These are phyloP conservation scores for Euclidium syriacum DNA, from an alignment of 345 rosid genomes.

Conservation along the genomic window DNA sequence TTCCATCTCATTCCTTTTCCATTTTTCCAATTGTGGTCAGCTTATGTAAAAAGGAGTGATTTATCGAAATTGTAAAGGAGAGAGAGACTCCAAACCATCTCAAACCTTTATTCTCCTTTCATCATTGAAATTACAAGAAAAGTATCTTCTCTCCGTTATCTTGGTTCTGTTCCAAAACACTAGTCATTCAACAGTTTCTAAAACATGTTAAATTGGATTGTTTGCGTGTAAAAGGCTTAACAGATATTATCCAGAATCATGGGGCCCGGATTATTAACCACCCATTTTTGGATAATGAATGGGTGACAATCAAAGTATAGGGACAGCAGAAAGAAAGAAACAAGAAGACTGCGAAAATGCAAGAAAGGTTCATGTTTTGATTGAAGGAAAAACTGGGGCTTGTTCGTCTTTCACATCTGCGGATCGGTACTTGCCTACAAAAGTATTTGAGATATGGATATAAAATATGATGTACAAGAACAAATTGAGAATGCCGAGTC, in stretches of 20 bases:
- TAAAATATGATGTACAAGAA: neutral
- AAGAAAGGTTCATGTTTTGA: neutral
- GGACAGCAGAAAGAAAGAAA: neutral
- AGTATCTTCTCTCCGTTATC: too few relatives aligned
- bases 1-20: too few relatives aligned
- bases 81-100: too few relatives aligned
- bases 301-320: neutral
- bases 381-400: neutral
- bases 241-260: neutral
- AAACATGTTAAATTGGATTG: too few relatives aligned
- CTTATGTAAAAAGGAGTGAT: too few relatives aligned
- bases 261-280: neutral
- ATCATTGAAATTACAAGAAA: too few relatives aligned
- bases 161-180: too few relatives aligned
- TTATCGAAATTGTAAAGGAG: too few relatives aligned
- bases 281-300: neutral
- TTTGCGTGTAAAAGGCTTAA: neutral
- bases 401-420: constrained; percentile 15
- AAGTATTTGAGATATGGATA: neutral
- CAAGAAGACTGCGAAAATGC: constrained; percentile 1
- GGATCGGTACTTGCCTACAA: constrained; percentile 19
- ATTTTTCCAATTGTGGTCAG: too few relatives aligned
- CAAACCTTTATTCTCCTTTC: too few relatives aligned
- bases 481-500: neutral
- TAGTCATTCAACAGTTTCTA: too few relatives aligned